These are phyloP conservation scores for Aquilaria sinensis DNA, from an alignment of 345 rosid genomes.

Conservation along the genomic window DNA sequence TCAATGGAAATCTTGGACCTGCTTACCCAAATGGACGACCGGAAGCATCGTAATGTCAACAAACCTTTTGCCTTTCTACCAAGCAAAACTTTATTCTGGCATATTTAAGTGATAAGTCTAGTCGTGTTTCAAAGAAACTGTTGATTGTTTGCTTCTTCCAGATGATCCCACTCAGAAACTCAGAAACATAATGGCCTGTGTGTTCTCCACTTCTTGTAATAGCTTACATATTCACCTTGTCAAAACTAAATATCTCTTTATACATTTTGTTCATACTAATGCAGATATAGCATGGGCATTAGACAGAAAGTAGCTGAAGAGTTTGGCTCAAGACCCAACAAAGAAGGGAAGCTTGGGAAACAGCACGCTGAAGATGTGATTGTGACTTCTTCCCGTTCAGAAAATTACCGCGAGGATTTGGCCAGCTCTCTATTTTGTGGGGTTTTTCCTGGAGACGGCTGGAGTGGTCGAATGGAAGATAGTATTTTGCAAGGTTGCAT, in stretches of 20 bases:
- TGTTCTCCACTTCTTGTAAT: not conserved
- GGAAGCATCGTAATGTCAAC: conserved; percentile 70
- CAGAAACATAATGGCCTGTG: not conserved
- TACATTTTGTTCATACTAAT: conserved; percentile 10
- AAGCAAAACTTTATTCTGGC: conserved; percentile 1
- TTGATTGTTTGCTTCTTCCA: not conserved
- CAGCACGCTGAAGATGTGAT: conserved; percentile 73
- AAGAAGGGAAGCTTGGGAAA: conserved; percentile 87
- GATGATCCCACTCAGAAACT: not conserved
- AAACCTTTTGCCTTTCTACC: not conserved
- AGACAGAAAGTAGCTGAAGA: conserved; percentile 86
- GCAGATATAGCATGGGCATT: conserved; percentile 97
- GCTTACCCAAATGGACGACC: conserved; percentile 81
- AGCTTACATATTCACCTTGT: not conserved
- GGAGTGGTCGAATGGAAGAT: conserved; percentile 99
- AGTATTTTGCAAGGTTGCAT: conserved; percentile 95
- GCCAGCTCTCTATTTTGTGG: conserved; percentile 90
- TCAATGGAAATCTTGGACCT: conserved; percentile 97
- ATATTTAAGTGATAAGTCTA: not conserved
- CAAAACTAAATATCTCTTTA: conserved; percentile 2
- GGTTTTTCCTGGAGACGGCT: conserved; percentile 97
- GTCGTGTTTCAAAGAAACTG: not conserved
- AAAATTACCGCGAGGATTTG: conserved; percentile 57
- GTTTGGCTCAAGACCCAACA: conserved; percentile 92
- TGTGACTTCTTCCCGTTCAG: conserved; percentile 63